These are phyloP conservation scores for Xylaria intraflava DNA, from an alignment of 495 filamentous ascomycete species.

Conservation along the genomic window DNA sequence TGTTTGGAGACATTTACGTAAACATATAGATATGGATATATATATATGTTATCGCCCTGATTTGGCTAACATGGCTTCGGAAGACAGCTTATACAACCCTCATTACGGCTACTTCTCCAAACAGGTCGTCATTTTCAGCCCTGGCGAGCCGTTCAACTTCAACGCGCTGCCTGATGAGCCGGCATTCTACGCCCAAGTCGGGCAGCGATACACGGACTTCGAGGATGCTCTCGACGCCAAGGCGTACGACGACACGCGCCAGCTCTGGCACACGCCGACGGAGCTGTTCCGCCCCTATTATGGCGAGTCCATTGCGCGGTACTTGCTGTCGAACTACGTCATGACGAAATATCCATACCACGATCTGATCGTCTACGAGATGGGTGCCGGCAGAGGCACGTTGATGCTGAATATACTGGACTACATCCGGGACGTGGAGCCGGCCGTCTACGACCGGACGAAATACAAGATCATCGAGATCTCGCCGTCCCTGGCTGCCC, in stretches of 20 bases:
- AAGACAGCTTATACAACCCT: conserved; percentile 95
- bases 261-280: conserved; percentile 97
- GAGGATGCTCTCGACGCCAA: conserved; percentile 77
- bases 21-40: too few relatives aligned
- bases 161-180: conserved; percentile 69
- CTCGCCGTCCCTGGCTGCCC: conserved; percentile 64
- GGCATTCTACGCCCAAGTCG: conserved; percentile 69
- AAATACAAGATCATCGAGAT: conserved; percentile 96
- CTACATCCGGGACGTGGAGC: conserved; percentile 84
- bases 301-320: conserved; percentile 90
- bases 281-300: conserved; percentile 96
- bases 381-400: conserved; percentile 95
- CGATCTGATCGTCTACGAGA: conserved; percentile 97
- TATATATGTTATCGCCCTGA: too few relatives aligned
- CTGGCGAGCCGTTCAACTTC: conserved; percentile 92
- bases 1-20: conserved; percentile 7
- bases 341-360: conserved; percentile 89
- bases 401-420: conserved; percentile 97
- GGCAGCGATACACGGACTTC: conserved; percentile 76
- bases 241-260: conserved; percentile 65
- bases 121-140: conserved; percentile 91
- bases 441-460: conserved; percentile 88
- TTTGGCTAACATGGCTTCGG: not conserved
- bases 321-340: conserved; percentile 92
- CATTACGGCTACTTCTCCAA: conserved; percentile 98